Conservation (phyloP, 1,284 basidiomycete species). For the Leccinum ambiguum region DNA sequence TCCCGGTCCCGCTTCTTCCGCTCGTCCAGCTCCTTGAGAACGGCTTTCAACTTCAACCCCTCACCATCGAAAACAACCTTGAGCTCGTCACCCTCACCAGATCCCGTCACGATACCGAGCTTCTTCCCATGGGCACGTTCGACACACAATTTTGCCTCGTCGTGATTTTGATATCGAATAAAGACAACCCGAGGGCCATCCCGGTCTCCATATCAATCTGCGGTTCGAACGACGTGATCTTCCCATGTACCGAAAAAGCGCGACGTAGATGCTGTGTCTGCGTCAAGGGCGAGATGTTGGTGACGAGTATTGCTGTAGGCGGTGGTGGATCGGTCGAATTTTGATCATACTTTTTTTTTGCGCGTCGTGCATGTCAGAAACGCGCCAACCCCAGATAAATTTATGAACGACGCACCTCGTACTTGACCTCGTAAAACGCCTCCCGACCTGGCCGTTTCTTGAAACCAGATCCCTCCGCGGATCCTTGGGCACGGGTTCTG, state of each 20-base stretch:
- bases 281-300: slow-evolving; percentile 72
- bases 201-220: slow-evolving; percentile 84
- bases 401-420: slow-evolving; percentile 55
- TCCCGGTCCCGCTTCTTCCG: slow-evolving; percentile 50
- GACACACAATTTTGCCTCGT: slow-evolving; percentile 63
- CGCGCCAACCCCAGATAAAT: neutral
- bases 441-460: slow-evolving; percentile 41
- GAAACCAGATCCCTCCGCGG: slow-evolving; percentile 50
- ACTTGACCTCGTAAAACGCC: slow-evolving; percentile 51
- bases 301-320: slow-evolving; percentile 73
- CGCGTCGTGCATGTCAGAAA: slow-evolving; percentile 15
- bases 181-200: slow-evolving; percentile 81
- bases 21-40: slow-evolving; percentile 60
- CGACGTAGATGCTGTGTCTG: slow-evolving; percentile 65
- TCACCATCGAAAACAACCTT: slow-evolving; percentile 65
- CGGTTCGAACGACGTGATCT: slow-evolving; percentile 61
- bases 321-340: slow-evolving; percentile 78
- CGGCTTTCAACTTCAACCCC: slow-evolving; percentile 53
- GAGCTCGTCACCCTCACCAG: slow-evolving; percentile 46
- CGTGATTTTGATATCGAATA: slow-evolving; percentile 64
- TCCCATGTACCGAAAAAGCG: slow-evolving; percentile 70
- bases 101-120: slow-evolving; percentile 36
- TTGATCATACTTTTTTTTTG: slow-evolving; percentile 68
- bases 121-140: slow-evolving; percentile 59
- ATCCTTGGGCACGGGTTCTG: slow-evolving; percentile 43